phyloP scores from a whole-genome alignment of 2,329 filamentous ascomycete genomes.

The Fusarium annulatum region DNA sequence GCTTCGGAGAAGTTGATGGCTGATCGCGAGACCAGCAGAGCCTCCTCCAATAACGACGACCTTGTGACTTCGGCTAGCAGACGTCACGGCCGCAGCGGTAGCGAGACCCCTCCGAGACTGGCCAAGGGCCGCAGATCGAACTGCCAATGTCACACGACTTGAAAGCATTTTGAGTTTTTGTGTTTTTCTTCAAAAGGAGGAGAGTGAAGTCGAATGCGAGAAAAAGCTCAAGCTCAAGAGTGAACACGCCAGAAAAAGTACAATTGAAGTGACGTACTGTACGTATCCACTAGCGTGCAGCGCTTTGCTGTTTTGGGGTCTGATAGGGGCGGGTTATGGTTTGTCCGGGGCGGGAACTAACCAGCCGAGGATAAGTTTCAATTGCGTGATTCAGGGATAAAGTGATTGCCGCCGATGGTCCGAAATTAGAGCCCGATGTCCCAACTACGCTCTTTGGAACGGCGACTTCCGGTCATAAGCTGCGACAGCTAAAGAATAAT shows the following conservation, averaged over 20 bases:
- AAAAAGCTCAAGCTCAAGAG: slow-evolving; percentile 18
- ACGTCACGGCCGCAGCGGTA: slow-evolving; percentile 20
- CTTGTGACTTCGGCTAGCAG: slow-evolving; percentile 60
- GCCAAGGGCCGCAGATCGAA: slow-evolving; percentile 13
- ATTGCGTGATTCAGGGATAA: slow-evolving; percentile 34
- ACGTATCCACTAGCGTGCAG: slow-evolving; percentile 12
- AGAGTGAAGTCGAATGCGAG: not conserved
- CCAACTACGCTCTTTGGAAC: not conserved
- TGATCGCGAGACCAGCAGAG: slow-evolving; percentile 71
- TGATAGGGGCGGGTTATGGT: not conserved
- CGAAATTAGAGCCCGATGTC: slow-evolving; percentile 17
- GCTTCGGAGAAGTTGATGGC: slow-evolving; percentile 72
- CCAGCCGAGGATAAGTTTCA: slow-evolving; percentile 4
- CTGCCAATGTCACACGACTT: slow-evolving; percentile 29
- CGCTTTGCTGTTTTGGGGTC: not conserved
- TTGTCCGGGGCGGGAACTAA: not conserved
- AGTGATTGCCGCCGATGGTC: slow-evolving; percentile 27
- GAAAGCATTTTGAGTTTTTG: slow-evolving; percentile 37
- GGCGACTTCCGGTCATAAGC: slow-evolving; percentile 7
- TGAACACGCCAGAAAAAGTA: slow-evolving; percentile 25
- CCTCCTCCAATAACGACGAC: slow-evolving; percentile 76
- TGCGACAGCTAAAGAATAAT: not conserved
- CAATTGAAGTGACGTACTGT: slow-evolving; percentile 14
- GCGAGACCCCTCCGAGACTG: slow-evolving; percentile 18
- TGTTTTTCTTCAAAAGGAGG: not conserved